Evolutionary conservation across 495 filamentous ascomycete species (phyloP).

Genomic region (Penicillium lagena): DNA sequence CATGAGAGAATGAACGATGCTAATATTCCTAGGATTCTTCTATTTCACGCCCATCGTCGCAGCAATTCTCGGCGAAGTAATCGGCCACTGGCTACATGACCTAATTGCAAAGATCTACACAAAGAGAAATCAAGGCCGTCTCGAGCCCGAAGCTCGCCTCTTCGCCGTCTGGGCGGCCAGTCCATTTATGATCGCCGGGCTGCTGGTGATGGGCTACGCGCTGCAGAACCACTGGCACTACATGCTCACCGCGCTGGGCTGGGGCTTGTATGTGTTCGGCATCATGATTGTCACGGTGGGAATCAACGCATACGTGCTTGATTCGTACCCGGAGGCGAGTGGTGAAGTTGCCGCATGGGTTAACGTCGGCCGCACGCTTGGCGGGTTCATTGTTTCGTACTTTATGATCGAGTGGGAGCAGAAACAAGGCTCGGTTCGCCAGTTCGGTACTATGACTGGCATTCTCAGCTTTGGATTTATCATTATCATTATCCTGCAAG

Average conservation of each 20-base stretch:
- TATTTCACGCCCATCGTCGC: conserved; percentile 56
- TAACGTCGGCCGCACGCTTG: conserved; percentile 37
- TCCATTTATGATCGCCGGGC: conserved; percentile 42
- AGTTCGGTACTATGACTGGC: conserved; percentile 46
- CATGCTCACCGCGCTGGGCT: conserved; percentile 48
- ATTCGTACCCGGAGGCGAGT: conserved; percentile 49
- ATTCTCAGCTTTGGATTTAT: conserved; percentile 33
- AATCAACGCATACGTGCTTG: conserved; percentile 54
- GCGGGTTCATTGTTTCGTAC: conserved; percentile 47
- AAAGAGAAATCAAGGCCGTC: conserved; percentile 40
- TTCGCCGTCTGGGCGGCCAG: conserved; percentile 42
- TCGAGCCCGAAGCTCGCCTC: conserved; percentile 56
- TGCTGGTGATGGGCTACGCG: conserved; percentile 51
- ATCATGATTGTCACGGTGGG: conserved; percentile 62
- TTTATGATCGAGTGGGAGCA: conserved; percentile 38
- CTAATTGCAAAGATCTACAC: conserved; percentile 41
- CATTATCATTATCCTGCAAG: conserved; percentile 36
- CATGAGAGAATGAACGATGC: neutral
- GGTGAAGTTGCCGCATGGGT: conserved; percentile 53
- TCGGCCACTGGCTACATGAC: conserved; percentile 58
- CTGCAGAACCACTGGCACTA: conserved; percentile 48
- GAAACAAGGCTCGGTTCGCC: conserved; percentile 20
- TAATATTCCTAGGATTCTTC: conserved; percentile 36
- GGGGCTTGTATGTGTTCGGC: conserved; percentile 50
- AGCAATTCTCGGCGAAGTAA: conserved; percentile 43